Evolutionary conservation across 495 filamentous ascomycete species (phyloP).

Genomic region (Diplogelasinospora grovesii): DNA sequence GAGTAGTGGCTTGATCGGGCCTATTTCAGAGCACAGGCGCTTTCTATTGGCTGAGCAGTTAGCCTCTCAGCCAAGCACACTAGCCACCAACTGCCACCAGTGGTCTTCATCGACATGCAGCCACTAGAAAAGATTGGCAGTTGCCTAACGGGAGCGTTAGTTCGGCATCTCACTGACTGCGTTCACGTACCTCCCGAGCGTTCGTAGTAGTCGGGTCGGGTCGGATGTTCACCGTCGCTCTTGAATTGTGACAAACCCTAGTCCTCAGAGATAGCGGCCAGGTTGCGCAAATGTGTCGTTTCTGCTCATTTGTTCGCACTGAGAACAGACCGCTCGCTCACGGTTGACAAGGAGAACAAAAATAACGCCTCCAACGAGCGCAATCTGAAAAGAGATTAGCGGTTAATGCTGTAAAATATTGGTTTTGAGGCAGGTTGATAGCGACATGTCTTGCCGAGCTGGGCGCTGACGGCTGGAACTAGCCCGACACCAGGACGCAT

Average conservation of each 20-base stretch:
- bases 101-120: background rate
- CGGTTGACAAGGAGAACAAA: background rate
- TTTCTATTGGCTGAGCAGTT: background rate
- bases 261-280: too few relatives aligned
- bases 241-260: too few relatives aligned
- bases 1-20: constrained; percentile 9
- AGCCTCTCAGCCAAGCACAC: background rate
- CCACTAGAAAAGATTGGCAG: constrained; percentile 4
- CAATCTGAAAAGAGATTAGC: background rate
- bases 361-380: constrained; percentile 3
- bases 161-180: too few relatives aligned
- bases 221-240: too few relatives aligned
- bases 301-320: background rate
- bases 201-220: too few relatives aligned
- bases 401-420: too few relatives aligned
- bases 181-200: too few relatives aligned
- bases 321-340: too few relatives aligned
- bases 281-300: background rate
- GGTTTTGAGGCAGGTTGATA: too few relatives aligned
- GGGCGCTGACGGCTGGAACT: constrained; percentile 7
- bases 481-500: constrained; percentile 12
- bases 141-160: constrained; percentile 4
- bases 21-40: constrained; percentile 2
- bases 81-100: constrained; percentile 6
- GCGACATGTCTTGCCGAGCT: constrained; percentile 7